A percentile compares a stretch with the other conserved stretches of the same genome.
Conservation (phyloP, 179 eudicot genomes). For the Beta corolliflora region DNA sequence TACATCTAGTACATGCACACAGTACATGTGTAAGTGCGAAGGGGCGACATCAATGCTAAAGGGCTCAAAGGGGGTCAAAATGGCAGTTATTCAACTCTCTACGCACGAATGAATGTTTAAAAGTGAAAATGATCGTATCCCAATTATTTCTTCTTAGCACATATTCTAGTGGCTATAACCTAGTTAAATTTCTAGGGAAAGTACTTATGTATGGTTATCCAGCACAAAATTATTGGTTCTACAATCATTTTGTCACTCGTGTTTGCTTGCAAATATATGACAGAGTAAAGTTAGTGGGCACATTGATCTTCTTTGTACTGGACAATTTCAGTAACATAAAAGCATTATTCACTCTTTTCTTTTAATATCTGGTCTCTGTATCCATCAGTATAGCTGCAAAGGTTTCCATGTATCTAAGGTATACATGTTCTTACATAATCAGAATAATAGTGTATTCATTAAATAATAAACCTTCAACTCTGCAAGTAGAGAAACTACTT, state of each 20-base stretch:
- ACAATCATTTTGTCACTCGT: neutral
- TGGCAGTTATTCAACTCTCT: constrained; percentile 3
- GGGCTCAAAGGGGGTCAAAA: neutral
- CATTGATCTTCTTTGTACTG: neutral
- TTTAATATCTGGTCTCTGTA: neutral
- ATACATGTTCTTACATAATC: neutral
- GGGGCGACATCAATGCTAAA: neutral
- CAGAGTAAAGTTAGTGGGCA: neutral
- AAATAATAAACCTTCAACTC: neutral
- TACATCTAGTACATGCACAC: neutral
- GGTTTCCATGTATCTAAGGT: neutral
- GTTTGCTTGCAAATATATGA: neutral
- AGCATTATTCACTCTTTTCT: neutral
- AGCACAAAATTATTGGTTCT: constrained; percentile 5
- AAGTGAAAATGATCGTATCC: constrained; percentile 10
- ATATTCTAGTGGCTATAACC: neutral
- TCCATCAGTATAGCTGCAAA: neutral
- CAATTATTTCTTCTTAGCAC: constrained; percentile 2
- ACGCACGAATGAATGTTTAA: neutral
- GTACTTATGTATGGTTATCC: neutral
- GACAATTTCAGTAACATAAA: constrained; percentile 4
- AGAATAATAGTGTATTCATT: neutral
- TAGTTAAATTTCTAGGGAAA: neutral
- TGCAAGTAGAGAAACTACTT: neutral
- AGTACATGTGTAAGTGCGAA: neutral